Evolutionary conservation across 768 basidiomycete genomes (phyloP), one percentile per base, ranked within the genome.

Genomic region (Xerocomellus chrysenteron): DNA sequence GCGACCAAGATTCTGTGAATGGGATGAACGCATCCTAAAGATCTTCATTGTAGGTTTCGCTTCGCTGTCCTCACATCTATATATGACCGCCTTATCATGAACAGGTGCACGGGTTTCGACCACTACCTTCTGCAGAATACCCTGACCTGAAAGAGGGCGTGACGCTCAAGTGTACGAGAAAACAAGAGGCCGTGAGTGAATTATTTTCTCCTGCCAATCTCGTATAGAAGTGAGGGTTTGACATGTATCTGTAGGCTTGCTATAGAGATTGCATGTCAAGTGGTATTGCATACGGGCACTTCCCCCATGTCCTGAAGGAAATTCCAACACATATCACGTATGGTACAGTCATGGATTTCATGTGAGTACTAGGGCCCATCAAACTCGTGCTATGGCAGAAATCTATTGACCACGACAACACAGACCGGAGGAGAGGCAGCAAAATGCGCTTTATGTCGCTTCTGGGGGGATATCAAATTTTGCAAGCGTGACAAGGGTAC

Each of bases 51-150:
- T 59, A 36, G 36, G 57, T 13, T 10, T 14, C 26, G 6, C 24
- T 21, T 43, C 16, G 9, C n/a, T 19, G 24, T 24, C 39, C 12
- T 33, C 11, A 14, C 11, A 0, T 19, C 10, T 6, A 24, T 17
- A 11, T 7, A 26, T 19, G 47, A 36, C 32, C 13, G 21, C 3
- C 7, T 14, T 11, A 5, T 17, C 2, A 2, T 19, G 28, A 24
- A 53, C 48, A 59, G 57, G 24, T 39, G 4, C 28, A 61, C 19
- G 57, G 54, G 10, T 47, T 61, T 52, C 57, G 48, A 30, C 24
- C 50, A 4, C 12, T 54, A 11, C 56, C 52, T 4, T 48, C 56
- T 17, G 39, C 35, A 5, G 54, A 59, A 14, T 53, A 56, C 8
- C 54, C 54, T 1, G 51, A 59, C 10, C 11, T 11, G 12, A 30